These are phyloP conservation scores for Phytophthora kernoviae DNA, from an alignment of 352 stramenopile genomes.

Conservation along the genomic window DNA sequence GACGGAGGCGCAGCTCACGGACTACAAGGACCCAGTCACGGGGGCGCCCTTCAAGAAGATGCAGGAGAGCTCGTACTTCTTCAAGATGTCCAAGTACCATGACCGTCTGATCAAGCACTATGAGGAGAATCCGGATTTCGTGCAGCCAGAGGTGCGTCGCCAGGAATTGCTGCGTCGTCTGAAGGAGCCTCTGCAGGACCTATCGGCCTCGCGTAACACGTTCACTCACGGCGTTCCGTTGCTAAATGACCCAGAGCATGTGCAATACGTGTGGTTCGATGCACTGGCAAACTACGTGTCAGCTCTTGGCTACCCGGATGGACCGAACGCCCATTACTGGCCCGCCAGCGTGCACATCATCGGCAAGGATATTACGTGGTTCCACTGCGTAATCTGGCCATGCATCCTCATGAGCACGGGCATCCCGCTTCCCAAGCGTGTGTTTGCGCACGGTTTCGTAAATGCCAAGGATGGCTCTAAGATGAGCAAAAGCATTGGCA, in stretches of 20 bases:
- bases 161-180: constrained; percentile 95
- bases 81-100: constrained; percentile 99
- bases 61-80: constrained; percentile 99
- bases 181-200: constrained; percentile 94
- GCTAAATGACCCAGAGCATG: constrained; percentile 94
- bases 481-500: constrained; percentile 99
- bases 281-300: constrained; percentile 99
- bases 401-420: constrained; percentile 98
- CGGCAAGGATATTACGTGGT: constrained; percentile 99
- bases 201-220: constrained; percentile 97
- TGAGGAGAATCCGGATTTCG: constrained; percentile 94
- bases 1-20: constrained; percentile 93
- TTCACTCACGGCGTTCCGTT: constrained; percentile 95
- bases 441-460: constrained; percentile 99
- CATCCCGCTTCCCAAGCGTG: constrained; percentile 91
- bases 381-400: constrained; percentile 99
- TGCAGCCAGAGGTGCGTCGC: constrained; percentile 95
- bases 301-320: constrained; percentile 93
- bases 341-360: constrained; percentile 88
- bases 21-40: constrained; percentile 95
- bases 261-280: constrained; percentile 99
- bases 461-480: constrained; percentile 98
- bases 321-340: constrained; percentile 78
- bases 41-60: constrained; percentile 97
- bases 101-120: constrained; percentile 95